Conservation (phyloP, 768 basidiomycete genomes). For the Filobasidium wieringae region DNA sequence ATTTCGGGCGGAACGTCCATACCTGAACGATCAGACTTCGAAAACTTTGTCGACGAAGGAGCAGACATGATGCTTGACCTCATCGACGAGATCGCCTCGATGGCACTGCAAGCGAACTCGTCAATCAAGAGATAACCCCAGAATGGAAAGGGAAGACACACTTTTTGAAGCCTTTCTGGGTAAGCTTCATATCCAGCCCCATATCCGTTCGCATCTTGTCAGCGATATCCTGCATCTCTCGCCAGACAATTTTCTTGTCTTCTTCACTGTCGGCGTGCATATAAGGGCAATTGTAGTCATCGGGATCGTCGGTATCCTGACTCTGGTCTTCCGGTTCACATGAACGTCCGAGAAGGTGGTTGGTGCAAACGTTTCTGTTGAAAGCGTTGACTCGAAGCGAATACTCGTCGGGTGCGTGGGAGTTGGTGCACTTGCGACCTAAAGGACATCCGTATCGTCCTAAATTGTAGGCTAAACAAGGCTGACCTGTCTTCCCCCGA, state of each 20-base stretch:
- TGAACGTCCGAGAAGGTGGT: not conserved
- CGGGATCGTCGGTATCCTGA: conserved; percentile 6
- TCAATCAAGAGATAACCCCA: not conserved
- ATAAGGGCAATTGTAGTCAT: not conserved
- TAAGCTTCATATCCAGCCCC: not conserved
- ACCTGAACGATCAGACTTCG: no score
- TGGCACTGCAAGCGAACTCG: not conserved
- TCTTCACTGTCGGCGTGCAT: not conserved
- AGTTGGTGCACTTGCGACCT: conserved; percentile 3
- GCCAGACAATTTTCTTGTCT: not conserved
- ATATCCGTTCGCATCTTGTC: not conserved
- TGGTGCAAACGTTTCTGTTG: conserved; percentile 3
- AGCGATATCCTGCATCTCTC: not conserved
- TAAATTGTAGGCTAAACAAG: conserved; percentile 4
- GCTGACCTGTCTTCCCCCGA: conserved; percentile 8
- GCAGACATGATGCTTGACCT: not conserved
- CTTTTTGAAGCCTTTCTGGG: not conserved
- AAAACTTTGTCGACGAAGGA: no score
- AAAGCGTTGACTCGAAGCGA: conserved; percentile 2
- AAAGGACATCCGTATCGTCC: not conserved
- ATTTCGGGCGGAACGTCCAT: not conserved
- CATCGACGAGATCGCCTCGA: not conserved
- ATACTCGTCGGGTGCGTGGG: conserved; percentile 7
- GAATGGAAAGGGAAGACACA: not conserved
- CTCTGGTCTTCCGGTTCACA: conserved; percentile 6